Evolutionary conservation across 2,329 filamentous ascomycete species (phyloP).

Genomic region (Didymella exigua): DNA sequence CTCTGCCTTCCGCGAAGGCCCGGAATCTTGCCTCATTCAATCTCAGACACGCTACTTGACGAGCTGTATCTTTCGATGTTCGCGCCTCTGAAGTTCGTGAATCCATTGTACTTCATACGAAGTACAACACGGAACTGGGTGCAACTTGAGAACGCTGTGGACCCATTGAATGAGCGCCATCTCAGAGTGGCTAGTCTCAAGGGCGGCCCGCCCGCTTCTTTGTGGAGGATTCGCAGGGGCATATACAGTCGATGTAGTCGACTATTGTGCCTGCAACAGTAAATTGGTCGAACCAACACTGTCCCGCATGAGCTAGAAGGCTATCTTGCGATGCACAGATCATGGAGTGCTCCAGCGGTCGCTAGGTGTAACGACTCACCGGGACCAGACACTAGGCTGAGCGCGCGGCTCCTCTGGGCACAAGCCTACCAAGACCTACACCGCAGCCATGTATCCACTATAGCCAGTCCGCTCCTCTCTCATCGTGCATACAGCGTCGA

Average conservation of each 20-base stretch:
- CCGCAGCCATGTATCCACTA: conserved; percentile 10
- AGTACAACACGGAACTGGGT: background rate
- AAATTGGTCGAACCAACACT: background rate
- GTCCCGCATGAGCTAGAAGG: background rate
- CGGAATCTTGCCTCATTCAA: background rate
- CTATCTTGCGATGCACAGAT: conserved; percentile 26
- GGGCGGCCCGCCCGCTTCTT: background rate
- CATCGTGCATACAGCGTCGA: background rate
- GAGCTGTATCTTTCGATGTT: background rate
- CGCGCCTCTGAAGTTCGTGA: background rate
- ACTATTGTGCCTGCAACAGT: background rate
- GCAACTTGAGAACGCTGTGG: background rate
- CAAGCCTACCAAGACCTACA: conserved; percentile 19
- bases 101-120: too few species aligned
- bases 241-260: background rate
- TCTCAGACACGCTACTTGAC: too few species aligned
- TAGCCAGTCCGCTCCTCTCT: background rate
- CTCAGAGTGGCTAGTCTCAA: background rate
- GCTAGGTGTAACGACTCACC: conserved; percentile 7
- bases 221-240: conserved; percentile 1
- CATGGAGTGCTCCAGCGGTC: background rate
- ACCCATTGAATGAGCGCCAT: background rate
- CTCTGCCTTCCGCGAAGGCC: background rate
- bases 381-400: conserved; percentile 20
- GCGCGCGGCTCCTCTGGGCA: conserved; percentile 10